Percentiles rank a stretch among this genome's conserved stretches.
These are phyloP conservation scores for Lavandula angustifolia DNA, from an alignment of 257 asterid species.

Conservation along the genomic window DNA sequence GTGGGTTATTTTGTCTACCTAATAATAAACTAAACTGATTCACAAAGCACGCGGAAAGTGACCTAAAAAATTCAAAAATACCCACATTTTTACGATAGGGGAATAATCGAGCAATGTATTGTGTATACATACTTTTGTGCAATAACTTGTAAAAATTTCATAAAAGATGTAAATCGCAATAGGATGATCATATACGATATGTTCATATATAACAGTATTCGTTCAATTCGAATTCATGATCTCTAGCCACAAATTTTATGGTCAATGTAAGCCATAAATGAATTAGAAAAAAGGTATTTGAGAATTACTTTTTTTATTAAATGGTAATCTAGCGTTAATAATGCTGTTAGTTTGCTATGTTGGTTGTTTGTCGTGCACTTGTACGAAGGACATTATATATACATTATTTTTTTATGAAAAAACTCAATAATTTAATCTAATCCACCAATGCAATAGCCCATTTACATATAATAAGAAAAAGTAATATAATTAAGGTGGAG, in stretches of 20 bases:
- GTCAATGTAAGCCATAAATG: background rate
- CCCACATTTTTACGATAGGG: too few relatives aligned
- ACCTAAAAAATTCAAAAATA: slow-evolving; percentile 20
- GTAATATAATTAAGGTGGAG: background rate
- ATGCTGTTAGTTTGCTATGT: slow-evolving; percentile 32
- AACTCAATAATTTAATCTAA: too few relatives aligned
- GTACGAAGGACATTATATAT: background rate
- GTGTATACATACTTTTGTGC: too few relatives aligned
- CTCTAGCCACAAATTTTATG: background rate
- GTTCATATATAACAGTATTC: too few relatives aligned
- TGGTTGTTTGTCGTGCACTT: slow-evolving; percentile 28
- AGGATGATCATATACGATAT: too few relatives aligned
- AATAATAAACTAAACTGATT: slow-evolving; percentile 27
- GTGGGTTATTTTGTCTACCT: slow-evolving; percentile 19
- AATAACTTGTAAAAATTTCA: too few relatives aligned
- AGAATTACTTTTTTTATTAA: background rate
- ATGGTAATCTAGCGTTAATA: slow-evolving; percentile 26
- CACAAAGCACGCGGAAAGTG: slow-evolving; percentile 38
- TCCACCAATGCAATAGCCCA: too few relatives aligned
- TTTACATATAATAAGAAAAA: too few relatives aligned
- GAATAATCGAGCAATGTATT: too few relatives aligned
- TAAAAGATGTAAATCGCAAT: too few relatives aligned
- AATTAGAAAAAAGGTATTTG: background rate
- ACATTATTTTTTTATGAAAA: too few relatives aligned
- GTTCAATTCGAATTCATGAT: too few relatives aligned